These are phyloP conservation scores for Rugiboletus extremiorientalis DNA, from an alignment of 1,284 basidiomycete species.

Conservation along the genomic window DNA sequence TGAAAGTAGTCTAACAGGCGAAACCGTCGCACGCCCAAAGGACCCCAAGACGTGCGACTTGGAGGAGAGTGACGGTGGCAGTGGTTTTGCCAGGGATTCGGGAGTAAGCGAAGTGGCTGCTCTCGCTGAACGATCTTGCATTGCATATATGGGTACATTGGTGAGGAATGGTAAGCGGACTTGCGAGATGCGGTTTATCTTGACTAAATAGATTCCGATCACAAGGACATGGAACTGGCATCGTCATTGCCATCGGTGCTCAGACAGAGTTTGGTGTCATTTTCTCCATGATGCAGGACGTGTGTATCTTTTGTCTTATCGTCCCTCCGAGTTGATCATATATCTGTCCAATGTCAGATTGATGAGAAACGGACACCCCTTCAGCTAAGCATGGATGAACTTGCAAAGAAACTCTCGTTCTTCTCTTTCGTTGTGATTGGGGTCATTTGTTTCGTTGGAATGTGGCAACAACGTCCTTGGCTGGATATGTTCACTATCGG, in stretches of 20 bases:
- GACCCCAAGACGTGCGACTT: slow-evolving; percentile 50
- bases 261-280: slow-evolving; percentile 96
- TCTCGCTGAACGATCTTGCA: slow-evolving; percentile 85
- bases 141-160: slow-evolving; percentile 96
- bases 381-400: slow-evolving; percentile 94
- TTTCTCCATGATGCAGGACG: slow-evolving; percentile 98
- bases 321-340: neutral
- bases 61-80: slow-evolving; percentile 14
- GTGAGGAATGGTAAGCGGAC: slow-evolving; percentile 77
- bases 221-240: slow-evolving; percentile 78
- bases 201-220: slow-evolving; percentile 5
- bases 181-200: neutral
- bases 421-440: slow-evolving; percentile 93
- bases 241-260: slow-evolving; percentile 89
- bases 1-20: slow-evolving; percentile 93
- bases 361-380: slow-evolving; percentile 93
- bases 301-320: slow-evolving; percentile 37
- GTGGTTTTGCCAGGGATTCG: slow-evolving; percentile 10
- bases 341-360: slow-evolving; percentile 48
- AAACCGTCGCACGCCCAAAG: slow-evolving; percentile 84
- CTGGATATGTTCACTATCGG: slow-evolving; percentile 99
- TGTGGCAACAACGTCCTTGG: slow-evolving; percentile 87
- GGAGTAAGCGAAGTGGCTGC: slow-evolving; percentile 53
- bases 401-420: slow-evolving; percentile 89
- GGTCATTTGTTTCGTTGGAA: slow-evolving; percentile 89